A percentile compares a stretch with the other conserved stretches of the same genome.
Evolutionary conservation across 164 flowering plant genomes (phyloP).

Genomic region (Stephania yunnanensis): DNA sequence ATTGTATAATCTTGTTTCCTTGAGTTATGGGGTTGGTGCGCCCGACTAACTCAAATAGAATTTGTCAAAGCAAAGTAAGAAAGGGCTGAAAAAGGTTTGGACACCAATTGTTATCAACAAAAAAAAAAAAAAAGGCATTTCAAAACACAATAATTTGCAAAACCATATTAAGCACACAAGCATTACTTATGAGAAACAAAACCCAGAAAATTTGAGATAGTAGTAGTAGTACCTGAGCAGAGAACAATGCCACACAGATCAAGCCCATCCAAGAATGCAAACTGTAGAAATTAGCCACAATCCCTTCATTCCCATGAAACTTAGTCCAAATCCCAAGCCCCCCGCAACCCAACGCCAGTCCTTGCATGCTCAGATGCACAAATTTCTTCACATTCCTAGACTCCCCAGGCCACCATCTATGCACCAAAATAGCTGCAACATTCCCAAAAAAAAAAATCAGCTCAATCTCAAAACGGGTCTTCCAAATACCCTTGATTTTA

Average conservation of each 20-base stretch:
- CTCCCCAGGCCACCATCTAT: conserved; percentile 86
- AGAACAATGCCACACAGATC: conserved; percentile 60
- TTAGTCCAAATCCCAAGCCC: conserved; percentile 87
- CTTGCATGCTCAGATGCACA: conserved; percentile 85
- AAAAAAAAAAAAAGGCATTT: too few species aligned
- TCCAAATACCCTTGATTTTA: not conserved
- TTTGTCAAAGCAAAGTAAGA: too few species aligned
- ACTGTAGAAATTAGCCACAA: conserved; percentile 79
- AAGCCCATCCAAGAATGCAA: conserved; percentile 97
- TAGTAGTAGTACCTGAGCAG: conserved; percentile 53
- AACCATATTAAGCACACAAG: too few species aligned
- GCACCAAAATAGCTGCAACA: conserved; percentile 71
- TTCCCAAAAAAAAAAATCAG: not conserved
- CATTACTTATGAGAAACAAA: not conserved
- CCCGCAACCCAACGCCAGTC: conserved; percentile 77
- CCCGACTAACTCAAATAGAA: too few species aligned
- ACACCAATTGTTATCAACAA: too few species aligned
- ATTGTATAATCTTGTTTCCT: too few species aligned
- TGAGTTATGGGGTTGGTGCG: too few species aligned
- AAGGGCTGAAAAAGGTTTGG: too few species aligned
- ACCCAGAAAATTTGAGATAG: not conserved
- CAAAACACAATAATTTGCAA: too few species aligned
- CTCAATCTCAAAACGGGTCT: not conserved
- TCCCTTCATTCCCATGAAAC: conserved; percentile 54
- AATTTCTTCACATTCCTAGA: conserved; percentile 74